phyloP scores from a whole-genome alignment of 1,139 yeast species.

The Protomyces arabidopsidicola region DNA sequence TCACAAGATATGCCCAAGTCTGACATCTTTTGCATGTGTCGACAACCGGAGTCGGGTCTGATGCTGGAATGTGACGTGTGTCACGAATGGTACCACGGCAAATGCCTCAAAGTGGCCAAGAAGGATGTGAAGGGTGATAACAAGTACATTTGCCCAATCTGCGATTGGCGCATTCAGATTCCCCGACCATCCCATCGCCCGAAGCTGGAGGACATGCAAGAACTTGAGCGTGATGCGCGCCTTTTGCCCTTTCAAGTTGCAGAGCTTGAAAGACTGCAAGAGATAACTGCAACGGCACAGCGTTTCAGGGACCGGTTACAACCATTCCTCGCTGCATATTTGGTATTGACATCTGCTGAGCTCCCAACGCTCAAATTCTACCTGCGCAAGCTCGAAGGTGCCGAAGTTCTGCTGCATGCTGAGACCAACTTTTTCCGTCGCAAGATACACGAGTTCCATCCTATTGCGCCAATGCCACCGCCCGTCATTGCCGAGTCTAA shows the following conservation, averaged over 20 bases:
- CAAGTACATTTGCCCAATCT: slow-evolving; percentile 62
- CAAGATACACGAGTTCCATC: slow-evolving; percentile 31
- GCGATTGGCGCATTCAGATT: slow-evolving; percentile 46
- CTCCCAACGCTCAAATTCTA: slow-evolving; percentile 42
- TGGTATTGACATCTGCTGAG: slow-evolving; percentile 34
- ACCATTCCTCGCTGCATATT: slow-evolving; percentile 30
- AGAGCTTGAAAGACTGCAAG: slow-evolving; percentile 36
- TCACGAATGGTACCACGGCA: slow-evolving; percentile 67
- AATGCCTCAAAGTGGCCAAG: slow-evolving; percentile 50
- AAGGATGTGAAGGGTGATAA: slow-evolving; percentile 40
- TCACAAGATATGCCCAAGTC: slow-evolving; percentile 33
- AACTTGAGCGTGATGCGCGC: slow-evolving; percentile 35
- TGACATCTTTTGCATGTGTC: slow-evolving; percentile 61
- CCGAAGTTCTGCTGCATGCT: slow-evolving; percentile 31
- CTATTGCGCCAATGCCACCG: slow-evolving; percentile 31
- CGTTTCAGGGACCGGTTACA: slow-evolving; percentile 45
- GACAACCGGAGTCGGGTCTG: slow-evolving; percentile 59
- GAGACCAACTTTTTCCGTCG: slow-evolving; percentile 33
- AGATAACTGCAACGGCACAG: slow-evolving; percentile 43
- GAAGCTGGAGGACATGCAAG: slow-evolving; percentile 40
- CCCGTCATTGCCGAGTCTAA: slow-evolving; percentile 32
- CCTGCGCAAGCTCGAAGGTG: slow-evolving; percentile 48
- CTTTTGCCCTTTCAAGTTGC: slow-evolving; percentile 37
- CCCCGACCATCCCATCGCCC: slow-evolving; percentile 42
- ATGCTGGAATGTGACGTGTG: slow-evolving; percentile 80